Base-by-base conservation (phyloP, 495 filamentous ascomycete genomes). In the Xanthoparmelia taractica region DNA sequence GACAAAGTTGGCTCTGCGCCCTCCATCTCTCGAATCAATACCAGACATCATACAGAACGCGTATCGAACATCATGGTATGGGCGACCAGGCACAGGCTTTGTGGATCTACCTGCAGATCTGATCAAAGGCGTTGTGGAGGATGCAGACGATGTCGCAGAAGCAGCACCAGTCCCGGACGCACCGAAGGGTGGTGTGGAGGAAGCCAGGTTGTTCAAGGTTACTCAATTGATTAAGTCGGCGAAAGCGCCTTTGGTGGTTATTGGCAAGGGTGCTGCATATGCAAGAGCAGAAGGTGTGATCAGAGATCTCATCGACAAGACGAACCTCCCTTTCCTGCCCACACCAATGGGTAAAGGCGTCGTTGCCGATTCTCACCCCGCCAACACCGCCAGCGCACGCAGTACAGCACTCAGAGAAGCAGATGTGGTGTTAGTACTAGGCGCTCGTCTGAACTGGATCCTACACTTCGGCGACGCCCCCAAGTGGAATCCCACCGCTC, bases 301-400 rank as follows among this genome's bases (percentile, higher is more conserved):
- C 23, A 69, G 75, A 31, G 59, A 70, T 11, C 74, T 87, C n/a
- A 75, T 87, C 47, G 61, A 73, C 59, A 68, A 75, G 48, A 79
- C 81, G 5, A 69, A 79, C 23, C 75, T 87, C 8, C 84, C 81
- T 5, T 87, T 87, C 70, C 72, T 87, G 5, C 82, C 84, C 0
- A 84, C 80, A 1, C 85, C 85, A 6, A 87, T 87, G 79, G 84
- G 83, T 11, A 87, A 86, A 69, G 85, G 84, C 20, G 78, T 86
- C 2, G 59, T 86, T 1, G 77, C 82, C 8, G 83, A 86, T 67
- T 80, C 78, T 0, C 81, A 85, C 66, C 74, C 78, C 0, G 73
- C 76, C 41, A 86, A 87, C 67, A 70, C 72, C 12, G 79, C 83
- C 23, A 79, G 82, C 45, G 82, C 84, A 5, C 78, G 84, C 55